Percentiles rank a stretch among this genome's conserved stretches.
Conservation (phyloP, 345 rosid species). For the Brassica rapa region DNA sequence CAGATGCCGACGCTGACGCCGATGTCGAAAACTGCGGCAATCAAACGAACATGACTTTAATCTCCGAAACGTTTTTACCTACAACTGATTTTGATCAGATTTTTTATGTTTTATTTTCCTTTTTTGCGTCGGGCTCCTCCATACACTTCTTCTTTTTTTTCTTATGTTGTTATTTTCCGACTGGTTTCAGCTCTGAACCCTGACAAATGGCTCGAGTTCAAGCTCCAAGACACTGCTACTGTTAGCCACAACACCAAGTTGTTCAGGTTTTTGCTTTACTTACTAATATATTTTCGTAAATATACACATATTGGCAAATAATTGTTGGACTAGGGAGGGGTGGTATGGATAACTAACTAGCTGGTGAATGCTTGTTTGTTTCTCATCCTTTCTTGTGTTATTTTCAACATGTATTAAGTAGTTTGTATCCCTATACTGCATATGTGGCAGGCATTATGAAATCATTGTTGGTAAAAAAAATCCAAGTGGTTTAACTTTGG, state of each 20-base stretch:
- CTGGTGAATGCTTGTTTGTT: slow-evolving; percentile 8
- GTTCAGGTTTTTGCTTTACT: slow-evolving; percentile 59
- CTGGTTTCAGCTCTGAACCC: slow-evolving; percentile 72
- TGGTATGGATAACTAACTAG: neutral
- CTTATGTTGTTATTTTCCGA: slow-evolving; percentile 15
- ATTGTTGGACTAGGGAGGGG: neutral
- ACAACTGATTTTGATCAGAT: no score
- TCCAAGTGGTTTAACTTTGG: neutral
- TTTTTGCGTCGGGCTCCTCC: neutral
- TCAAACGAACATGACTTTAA: no score
- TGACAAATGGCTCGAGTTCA: slow-evolving; percentile 90
- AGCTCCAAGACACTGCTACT: slow-evolving; percentile 88
- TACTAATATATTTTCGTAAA: neutral
- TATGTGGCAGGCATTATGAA: neutral
- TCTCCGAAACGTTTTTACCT: no score
- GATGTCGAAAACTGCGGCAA: no score
- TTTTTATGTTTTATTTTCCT: neutral
- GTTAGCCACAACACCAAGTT: slow-evolving; percentile 90
- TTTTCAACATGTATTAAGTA: neutral
- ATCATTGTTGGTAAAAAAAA: neutral
- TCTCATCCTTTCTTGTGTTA: neutral
- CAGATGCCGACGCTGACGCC: no score
- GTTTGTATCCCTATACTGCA: neutral
- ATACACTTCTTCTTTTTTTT: neutral
- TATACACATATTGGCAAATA: neutral